Percentiles rank a stretch among this genome's conserved stretches.
phyloP scores from a whole-genome alignment of 768 basidiomycete species.

The Macrolepiota dolichaula region DNA sequence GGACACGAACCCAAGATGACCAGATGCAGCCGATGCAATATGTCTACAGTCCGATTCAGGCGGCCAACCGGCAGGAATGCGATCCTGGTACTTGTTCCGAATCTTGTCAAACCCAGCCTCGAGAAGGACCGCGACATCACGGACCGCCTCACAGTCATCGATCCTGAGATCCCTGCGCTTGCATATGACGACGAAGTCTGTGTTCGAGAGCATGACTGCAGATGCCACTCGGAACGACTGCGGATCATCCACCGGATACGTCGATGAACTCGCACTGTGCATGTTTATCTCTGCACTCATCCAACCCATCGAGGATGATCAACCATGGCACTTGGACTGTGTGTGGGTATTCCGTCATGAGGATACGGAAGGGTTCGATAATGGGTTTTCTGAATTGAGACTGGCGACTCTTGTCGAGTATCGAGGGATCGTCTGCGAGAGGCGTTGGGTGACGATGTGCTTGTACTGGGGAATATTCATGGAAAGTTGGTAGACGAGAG shows the following conservation, averaged over 20 bases:
- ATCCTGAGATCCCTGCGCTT: background rate
- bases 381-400: too few relatives aligned
- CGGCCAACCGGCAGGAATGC: background rate
- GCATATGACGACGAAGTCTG: background rate
- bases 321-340: background rate
- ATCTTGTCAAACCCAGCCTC: background rate
- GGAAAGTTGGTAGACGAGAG: background rate
- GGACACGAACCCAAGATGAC: constrained; percentile 3
- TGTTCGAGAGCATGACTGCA: background rate
- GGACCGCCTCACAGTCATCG: background rate
- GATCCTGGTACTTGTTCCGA: background rate
- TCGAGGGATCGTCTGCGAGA: too few relatives aligned
- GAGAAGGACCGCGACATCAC: background rate
- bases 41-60: background rate
- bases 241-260: background rate
- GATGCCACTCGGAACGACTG: constrained; percentile 1
- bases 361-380: too few relatives aligned
- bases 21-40: background rate
- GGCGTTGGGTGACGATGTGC: background rate
- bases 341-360: background rate
- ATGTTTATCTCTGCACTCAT: background rate
- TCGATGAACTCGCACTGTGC: constrained; percentile 6
- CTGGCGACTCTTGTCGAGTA: too few relatives aligned
- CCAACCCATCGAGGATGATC: background rate
- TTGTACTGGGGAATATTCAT: too few relatives aligned